A percentile compares a stretch with the other conserved stretches of the same genome.
These are phyloP conservation scores for Penicillium sp. DNA, from an alignment of 2,329 filamentous ascomycete species.

Conservation along the genomic window DNA sequence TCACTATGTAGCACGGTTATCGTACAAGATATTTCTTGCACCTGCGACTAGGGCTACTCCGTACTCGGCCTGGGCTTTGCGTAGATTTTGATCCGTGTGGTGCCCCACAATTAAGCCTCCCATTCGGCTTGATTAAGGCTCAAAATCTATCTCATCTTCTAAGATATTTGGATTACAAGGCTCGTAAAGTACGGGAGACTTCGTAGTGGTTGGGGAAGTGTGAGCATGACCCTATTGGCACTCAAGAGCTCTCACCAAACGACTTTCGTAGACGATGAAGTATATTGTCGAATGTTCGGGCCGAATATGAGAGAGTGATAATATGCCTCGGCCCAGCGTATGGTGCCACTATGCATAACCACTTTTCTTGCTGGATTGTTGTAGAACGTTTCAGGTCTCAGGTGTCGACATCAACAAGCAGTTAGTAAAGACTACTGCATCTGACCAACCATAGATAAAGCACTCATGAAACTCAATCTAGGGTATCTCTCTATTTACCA, in stretches of 20 bases:
- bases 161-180: not conserved
- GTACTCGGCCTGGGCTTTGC: not conserved
- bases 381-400: not conserved
- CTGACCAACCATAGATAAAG: not conserved
- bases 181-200: not conserved
- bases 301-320: not conserved
- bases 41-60: slow-evolving; percentile 3
- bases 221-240: not conserved
- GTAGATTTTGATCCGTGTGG: not conserved
- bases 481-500: not conserved
- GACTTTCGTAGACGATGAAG: not conserved
- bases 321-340: not conserved
- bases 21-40: slow-evolving; percentile 8
- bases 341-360: not conserved
- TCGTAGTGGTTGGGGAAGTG: not conserved
- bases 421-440: not conserved
- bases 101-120: not conserved
- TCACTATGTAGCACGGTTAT: slow-evolving; percentile 2
- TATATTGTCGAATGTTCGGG: not conserved
- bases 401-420: not conserved
- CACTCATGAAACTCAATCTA: not conserved
- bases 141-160: not conserved
- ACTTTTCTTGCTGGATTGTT: not conserved
- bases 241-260: not conserved
- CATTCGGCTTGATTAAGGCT: not conserved